Percentiles rank a stretch among this genome's conserved stretches.
Evolutionary conservation across 2,329 filamentous ascomycete species (phyloP).

Genomic region (Fusarium chlamydosporum): DNA sequence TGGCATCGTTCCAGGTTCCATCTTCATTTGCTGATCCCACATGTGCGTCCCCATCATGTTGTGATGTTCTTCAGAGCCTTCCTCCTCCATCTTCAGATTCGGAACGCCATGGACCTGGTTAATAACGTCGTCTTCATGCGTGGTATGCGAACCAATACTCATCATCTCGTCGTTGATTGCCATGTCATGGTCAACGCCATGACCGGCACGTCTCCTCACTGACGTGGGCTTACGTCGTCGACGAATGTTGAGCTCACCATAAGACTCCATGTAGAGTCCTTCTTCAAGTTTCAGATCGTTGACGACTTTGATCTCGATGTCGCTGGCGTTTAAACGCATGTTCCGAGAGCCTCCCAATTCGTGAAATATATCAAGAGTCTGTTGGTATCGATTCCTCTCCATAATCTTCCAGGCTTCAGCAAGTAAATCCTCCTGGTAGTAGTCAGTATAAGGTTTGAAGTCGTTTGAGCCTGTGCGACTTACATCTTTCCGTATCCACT

Average conservation of each 20-base stretch:
- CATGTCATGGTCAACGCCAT: slow-evolving; percentile 45
- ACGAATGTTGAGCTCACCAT: slow-evolving; percentile 55
- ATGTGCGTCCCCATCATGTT: slow-evolving; percentile 52
- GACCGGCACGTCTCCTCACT: slow-evolving; percentile 48
- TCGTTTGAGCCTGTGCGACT: slow-evolving; percentile 47
- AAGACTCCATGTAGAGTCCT: slow-evolving; percentile 58
- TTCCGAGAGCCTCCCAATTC: slow-evolving; percentile 65
- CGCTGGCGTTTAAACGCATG: slow-evolving; percentile 64
- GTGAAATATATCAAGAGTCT: slow-evolving; percentile 61
- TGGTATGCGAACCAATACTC: slow-evolving; percentile 54
- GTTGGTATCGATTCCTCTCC: slow-evolving; percentile 61
- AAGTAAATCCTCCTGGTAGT: slow-evolving; percentile 58
- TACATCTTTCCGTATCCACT: slow-evolving; percentile 67
- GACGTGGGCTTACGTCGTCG: slow-evolving; percentile 60
- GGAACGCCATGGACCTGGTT: slow-evolving; percentile 51
- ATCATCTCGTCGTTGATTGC: slow-evolving; percentile 60
- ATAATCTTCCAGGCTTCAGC: slow-evolving; percentile 58
- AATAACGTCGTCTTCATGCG: slow-evolving; percentile 56
- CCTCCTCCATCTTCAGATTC: slow-evolving; percentile 50
- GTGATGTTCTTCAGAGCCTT: slow-evolving; percentile 37
- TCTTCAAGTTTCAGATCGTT: slow-evolving; percentile 59
- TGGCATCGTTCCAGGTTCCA: slow-evolving; percentile 47
- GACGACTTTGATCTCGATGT: slow-evolving; percentile 66
- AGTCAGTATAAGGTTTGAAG: slow-evolving; percentile 20
- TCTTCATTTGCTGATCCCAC: slow-evolving; percentile 53